Evolutionary conservation across 106 monocot genomes (phyloP).

Genomic region (Xerophyta viscosa): DNA sequence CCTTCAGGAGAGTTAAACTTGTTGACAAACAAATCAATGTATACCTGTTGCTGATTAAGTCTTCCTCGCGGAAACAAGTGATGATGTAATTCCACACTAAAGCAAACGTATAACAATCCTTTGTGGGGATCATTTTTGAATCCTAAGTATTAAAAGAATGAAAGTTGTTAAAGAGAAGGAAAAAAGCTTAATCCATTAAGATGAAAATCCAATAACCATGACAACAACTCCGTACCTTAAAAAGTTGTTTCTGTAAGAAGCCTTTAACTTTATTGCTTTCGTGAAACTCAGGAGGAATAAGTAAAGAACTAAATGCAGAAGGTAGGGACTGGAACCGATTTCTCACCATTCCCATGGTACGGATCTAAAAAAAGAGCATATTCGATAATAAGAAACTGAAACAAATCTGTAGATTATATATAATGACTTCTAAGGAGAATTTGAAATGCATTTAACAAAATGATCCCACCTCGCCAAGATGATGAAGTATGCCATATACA

Average conservation of each 20-base stretch:
- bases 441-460: background rate
- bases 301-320: conserved; percentile 43
- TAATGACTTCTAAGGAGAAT: too few species aligned
- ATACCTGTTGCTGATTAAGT: conserved; percentile 71
- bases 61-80: conserved; percentile 48
- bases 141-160: conserved; percentile 21
- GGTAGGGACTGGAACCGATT: conserved; percentile 58
- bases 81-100: conserved; percentile 72
- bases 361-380: conserved; percentile 30
- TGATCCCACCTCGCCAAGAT: conserved; percentile 63
- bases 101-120: conserved; percentile 51
- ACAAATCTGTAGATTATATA: too few species aligned
- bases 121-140: conserved; percentile 25
- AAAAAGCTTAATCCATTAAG: background rate
- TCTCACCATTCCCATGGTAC: conserved; percentile 75
- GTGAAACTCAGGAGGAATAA: conserved; percentile 25
- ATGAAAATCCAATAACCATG: background rate
- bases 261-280: conserved; percentile 4
- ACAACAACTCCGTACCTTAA: conserved; percentile 26
- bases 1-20: too few species aligned
- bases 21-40: too few species aligned
- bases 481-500: conserved; percentile 63
- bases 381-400: too few species aligned
- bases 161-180: conserved; percentile 1
- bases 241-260: conserved; percentile 36